A percentile compares a stretch with the other conserved stretches of the same genome.
Conservation (phyloP, 805 yeast genomes). For the Tetrapisispora pingtungensis region DNA sequence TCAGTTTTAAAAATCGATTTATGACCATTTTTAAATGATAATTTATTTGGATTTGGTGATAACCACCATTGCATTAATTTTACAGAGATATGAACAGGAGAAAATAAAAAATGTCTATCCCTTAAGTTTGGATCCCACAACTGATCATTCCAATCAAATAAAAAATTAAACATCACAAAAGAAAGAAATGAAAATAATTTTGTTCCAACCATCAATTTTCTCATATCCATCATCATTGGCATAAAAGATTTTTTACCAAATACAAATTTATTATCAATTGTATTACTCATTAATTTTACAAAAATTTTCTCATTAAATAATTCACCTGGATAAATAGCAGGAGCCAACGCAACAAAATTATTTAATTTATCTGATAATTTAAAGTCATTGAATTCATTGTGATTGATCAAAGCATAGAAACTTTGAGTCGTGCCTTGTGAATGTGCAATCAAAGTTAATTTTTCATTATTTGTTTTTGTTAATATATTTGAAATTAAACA, state of each 20-base stretch:
- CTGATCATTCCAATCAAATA: constrained; percentile 79
- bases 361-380: constrained; percentile 46
- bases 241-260: constrained; percentile 76
- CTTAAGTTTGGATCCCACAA: constrained; percentile 64
- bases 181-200: constrained; percentile 54
- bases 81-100: constrained; percentile 75
- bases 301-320: constrained; percentile 53
- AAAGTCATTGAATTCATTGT: constrained; percentile 23
- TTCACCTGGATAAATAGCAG: constrained; percentile 85
- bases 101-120: constrained; percentile 69
- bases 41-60: constrained; percentile 31
- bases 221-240: constrained; percentile 57
- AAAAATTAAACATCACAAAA: constrained; percentile 74
- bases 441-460: constrained; percentile 65
- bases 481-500: constrained; percentile 57
- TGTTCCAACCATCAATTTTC: constrained; percentile 39
- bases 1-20: constrained; percentile 42
- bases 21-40: constrained; percentile 34
- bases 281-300: constrained; percentile 49
- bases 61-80: constrained; percentile 93
- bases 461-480: constrained; percentile 28
- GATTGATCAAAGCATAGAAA: constrained; percentile 51
- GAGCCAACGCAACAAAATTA: constrained; percentile 70
- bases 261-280: constrained; percentile 39
- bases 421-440: constrained; percentile 92